Conservation (phyloP, 2,329 filamentous ascomycete genomes). For the Aspergillus sp. region DNA sequence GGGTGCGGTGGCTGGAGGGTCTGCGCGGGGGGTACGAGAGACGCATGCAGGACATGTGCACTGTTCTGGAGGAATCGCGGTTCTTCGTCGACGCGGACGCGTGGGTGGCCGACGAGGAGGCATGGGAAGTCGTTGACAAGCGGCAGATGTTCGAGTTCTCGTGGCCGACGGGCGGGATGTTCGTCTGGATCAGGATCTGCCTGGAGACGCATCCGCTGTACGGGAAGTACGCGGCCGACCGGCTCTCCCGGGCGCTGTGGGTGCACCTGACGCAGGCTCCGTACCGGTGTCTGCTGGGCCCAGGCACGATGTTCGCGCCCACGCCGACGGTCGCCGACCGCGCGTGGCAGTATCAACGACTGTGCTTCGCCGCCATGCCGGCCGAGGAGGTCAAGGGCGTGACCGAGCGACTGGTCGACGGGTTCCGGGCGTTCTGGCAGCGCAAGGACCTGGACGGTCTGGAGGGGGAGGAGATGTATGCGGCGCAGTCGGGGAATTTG, state of each 20-base stretch:
- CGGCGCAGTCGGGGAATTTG: slow-evolving; percentile 9
- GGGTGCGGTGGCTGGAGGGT: slow-evolving; percentile 87
- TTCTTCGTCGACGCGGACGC: slow-evolving; percentile 64
- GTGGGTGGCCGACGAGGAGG: too few relatives aligned
- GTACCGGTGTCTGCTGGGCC: slow-evolving; percentile 66
- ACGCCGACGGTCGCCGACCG: slow-evolving; percentile 56
- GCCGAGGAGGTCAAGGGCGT: slow-evolving; percentile 65
- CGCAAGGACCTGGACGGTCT: slow-evolving; percentile 56
- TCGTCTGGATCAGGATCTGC: slow-evolving; percentile 74
- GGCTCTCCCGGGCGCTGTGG: slow-evolving; percentile 66
- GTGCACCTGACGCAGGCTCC: slow-evolving; percentile 67
- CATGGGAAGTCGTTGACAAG: slow-evolving; percentile 75
- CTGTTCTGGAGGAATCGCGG: slow-evolving; percentile 66
- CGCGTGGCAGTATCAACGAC: slow-evolving; percentile 69
- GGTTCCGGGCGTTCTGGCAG: slow-evolving; percentile 71
- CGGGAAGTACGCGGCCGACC: slow-evolving; percentile 50
- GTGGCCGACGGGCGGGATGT: slow-evolving; percentile 88
- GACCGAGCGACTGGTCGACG: slow-evolving; percentile 64
- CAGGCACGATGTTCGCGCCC: slow-evolving; percentile 72
- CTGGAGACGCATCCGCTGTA: slow-evolving; percentile 72
- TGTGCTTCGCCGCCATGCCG: slow-evolving; percentile 85
- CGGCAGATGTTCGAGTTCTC: slow-evolving; percentile 71
- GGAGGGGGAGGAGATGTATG: slow-evolving; percentile 21
- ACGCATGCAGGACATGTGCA: slow-evolving; percentile 78
- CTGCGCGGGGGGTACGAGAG: slow-evolving; percentile 80